Conservation (phyloP, 495 filamentous ascomycete genomes). For the Penicillium samsonianum region DNA sequence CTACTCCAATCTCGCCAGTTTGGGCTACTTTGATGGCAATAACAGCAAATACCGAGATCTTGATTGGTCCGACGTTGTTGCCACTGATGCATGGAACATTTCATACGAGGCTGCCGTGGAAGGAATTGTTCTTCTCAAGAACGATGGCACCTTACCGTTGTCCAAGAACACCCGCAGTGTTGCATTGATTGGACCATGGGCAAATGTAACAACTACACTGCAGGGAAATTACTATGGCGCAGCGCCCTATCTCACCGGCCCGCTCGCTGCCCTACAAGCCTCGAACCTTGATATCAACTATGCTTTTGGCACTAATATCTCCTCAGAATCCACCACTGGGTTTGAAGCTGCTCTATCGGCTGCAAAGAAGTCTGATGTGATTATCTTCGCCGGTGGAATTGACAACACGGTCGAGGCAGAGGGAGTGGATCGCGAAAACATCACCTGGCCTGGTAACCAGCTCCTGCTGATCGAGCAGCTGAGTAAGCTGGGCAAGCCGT, state of each 20-base stretch:
- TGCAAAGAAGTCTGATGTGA: conserved; percentile 53
- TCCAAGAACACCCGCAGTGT: conserved; percentile 41
- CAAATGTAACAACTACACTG: conserved; percentile 59
- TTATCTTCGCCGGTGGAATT: conserved; percentile 60
- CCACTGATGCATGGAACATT: conserved; percentile 53
- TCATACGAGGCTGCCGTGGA: conserved; percentile 60
- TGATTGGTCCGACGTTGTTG: conserved; percentile 53
- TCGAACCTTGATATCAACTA: conserved; percentile 50
- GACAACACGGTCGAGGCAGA: conserved; percentile 59
- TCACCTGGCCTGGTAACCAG: conserved; percentile 60
- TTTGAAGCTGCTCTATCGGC: conserved; percentile 47
- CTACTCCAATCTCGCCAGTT: conserved; percentile 55
- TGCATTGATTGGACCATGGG: conserved; percentile 62
- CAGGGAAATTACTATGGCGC: conserved; percentile 62
- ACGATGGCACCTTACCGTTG: conserved; percentile 57
- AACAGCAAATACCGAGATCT: conserved; percentile 51
- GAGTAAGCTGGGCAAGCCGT: conserved; percentile 51
- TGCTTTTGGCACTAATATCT: conserved; percentile 45
- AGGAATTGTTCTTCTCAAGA: conserved; percentile 63
- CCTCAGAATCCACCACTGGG: conserved; percentile 39
- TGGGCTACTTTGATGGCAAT: conserved; percentile 61
- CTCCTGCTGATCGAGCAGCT: conserved; percentile 56
- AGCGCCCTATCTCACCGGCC: conserved; percentile 58
- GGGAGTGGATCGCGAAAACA: conserved; percentile 52
- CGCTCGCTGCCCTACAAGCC: conserved; percentile 48